Conservation (phyloP, 1,284 basidiomycete species). For the Pseudozyma sp. region DNA sequence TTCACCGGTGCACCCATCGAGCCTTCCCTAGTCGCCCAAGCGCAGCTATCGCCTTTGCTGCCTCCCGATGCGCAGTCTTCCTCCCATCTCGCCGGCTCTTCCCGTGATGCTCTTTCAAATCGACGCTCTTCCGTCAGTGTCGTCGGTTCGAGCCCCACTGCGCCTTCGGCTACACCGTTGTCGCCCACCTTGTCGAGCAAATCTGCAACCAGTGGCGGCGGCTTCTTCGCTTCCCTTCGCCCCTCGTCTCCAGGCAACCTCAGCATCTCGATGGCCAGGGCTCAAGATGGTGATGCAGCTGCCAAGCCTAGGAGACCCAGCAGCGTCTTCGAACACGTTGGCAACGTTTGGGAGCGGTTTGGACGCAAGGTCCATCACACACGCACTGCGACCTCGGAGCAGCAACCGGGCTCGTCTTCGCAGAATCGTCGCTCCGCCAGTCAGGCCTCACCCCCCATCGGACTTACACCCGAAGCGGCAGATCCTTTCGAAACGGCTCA, state of each 20-base stretch:
- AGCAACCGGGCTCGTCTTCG: slow-evolving; percentile 27
- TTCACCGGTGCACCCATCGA: slow-evolving; percentile 42
- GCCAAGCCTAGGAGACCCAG: slow-evolving; percentile 44
- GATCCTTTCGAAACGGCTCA: slow-evolving; percentile 20
- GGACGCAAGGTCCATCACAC: slow-evolving; percentile 53
- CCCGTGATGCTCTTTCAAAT: not conserved
- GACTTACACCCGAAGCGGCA: slow-evolving; percentile 18
- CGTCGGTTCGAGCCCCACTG: slow-evolving; percentile 8
- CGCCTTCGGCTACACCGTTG: slow-evolving; percentile 19
- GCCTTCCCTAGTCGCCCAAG: slow-evolving; percentile 6
- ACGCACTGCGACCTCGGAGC: slow-evolving; percentile 30
- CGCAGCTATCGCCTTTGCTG: slow-evolving; percentile 4
- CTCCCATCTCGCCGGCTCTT: slow-evolving; percentile 11
- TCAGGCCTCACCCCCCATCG: slow-evolving; percentile 31
- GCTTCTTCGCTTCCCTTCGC: slow-evolving; percentile 50
- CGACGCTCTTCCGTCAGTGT: slow-evolving; percentile 25
- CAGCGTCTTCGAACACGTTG: slow-evolving; percentile 63
- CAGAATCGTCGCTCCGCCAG: slow-evolving; percentile 25
- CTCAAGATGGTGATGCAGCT: slow-evolving; percentile 18
- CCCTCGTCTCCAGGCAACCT: slow-evolving; percentile 45
- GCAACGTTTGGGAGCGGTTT: slow-evolving; percentile 58
- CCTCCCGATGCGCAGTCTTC: slow-evolving; percentile 10
- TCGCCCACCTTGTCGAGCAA: slow-evolving; percentile 34
- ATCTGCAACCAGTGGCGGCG: slow-evolving; percentile 16
- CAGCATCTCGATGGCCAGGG: slow-evolving; percentile 5